Conservation (phyloP, 352 stramenopile species). For the Elongisporangium prolatum region DNA sequence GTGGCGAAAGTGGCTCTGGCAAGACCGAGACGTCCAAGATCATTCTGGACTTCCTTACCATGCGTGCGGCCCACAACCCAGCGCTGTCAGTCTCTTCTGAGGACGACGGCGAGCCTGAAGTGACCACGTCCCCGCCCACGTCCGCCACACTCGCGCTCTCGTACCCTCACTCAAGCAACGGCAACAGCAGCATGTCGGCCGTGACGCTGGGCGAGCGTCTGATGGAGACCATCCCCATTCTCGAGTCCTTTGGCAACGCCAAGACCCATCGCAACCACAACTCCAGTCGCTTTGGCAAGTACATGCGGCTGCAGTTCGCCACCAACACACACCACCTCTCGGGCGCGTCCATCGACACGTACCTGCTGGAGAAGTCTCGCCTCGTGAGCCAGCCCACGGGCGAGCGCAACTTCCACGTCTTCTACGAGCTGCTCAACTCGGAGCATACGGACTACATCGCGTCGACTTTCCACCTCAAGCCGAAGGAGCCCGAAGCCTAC, state of each 20-base stretch:
- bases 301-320: conserved; percentile 83
- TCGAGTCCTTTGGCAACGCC: conserved; percentile 88
- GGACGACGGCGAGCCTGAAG: conserved; percentile 53
- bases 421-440: conserved; percentile 76
- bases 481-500: conserved; percentile 57
- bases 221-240: conserved; percentile 89
- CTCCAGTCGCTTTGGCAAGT: conserved; percentile 91
- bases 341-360: conserved; percentile 77
- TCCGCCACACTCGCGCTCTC: conserved; percentile 60
- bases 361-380: conserved; percentile 81
- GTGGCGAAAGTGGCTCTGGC: conserved; percentile 90
- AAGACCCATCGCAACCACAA: conserved; percentile 90
- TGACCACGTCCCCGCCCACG: conserved; percentile 41
- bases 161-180: conserved; percentile 57
- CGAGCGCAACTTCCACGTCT: conserved; percentile 86
- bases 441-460: conserved; percentile 47
- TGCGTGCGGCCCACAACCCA: conserved; percentile 48
- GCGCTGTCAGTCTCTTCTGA: conserved; percentile 50
- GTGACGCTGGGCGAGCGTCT: conserved; percentile 68
- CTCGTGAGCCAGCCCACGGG: conserved; percentile 68
- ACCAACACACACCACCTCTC: conserved; percentile 66
- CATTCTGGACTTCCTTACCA: conserved; percentile 83
- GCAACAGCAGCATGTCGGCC: conserved; percentile 45
- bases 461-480: conserved; percentile 43
- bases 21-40: conserved; percentile 97